These are phyloP conservation scores for Alectoria sarmentosa DNA, from an alignment of 495 filamentous ascomycete species.

Conservation along the genomic window DNA sequence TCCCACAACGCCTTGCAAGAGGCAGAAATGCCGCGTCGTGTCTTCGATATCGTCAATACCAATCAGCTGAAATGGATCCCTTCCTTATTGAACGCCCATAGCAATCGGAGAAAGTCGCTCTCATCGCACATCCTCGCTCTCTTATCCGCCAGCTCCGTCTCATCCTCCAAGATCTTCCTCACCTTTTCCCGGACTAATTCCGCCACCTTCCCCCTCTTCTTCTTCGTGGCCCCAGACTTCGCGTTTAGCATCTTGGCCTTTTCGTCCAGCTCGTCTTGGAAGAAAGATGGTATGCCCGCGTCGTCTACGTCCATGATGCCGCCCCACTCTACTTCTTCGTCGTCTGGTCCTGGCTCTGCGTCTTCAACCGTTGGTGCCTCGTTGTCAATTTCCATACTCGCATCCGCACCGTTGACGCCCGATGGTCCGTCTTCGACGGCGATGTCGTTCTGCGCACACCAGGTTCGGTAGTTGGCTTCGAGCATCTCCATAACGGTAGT, in stretches of 20 bases:
- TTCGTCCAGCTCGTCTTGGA: slow-evolving; percentile 51
- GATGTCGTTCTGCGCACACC: slow-evolving; percentile 78
- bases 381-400: slow-evolving; percentile 24
- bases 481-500: slow-evolving; percentile 73
- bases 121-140: slow-evolving; percentile 81
- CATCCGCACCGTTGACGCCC: slow-evolving; percentile 32
- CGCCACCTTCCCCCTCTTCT: slow-evolving; percentile 67
- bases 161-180: slow-evolving; percentile 66
- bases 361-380: slow-evolving; percentile 24
- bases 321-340: slow-evolving; percentile 35
- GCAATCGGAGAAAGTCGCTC: slow-evolving; percentile 73
- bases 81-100: slow-evolving; percentile 79
- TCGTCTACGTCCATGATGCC: slow-evolving; percentile 51
- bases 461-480: slow-evolving; percentile 79
- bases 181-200: slow-evolving; percentile 77
- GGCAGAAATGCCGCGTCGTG: background rate
- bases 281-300: slow-evolving; percentile 65
- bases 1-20: slow-evolving; percentile 8
- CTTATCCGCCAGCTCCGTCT: slow-evolving; percentile 71
- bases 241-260: slow-evolving; percentile 10
- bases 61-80: slow-evolving; percentile 81
- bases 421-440: slow-evolving; percentile 61
- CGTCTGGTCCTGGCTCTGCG: slow-evolving; percentile 42
- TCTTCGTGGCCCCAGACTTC: slow-evolving; percentile 37
- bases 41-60: background rate